These are phyloP conservation scores for Fusarium sp. DNA, from an alignment of 2,329 filamentous ascomycete genomes.

Conservation along the genomic window DNA sequence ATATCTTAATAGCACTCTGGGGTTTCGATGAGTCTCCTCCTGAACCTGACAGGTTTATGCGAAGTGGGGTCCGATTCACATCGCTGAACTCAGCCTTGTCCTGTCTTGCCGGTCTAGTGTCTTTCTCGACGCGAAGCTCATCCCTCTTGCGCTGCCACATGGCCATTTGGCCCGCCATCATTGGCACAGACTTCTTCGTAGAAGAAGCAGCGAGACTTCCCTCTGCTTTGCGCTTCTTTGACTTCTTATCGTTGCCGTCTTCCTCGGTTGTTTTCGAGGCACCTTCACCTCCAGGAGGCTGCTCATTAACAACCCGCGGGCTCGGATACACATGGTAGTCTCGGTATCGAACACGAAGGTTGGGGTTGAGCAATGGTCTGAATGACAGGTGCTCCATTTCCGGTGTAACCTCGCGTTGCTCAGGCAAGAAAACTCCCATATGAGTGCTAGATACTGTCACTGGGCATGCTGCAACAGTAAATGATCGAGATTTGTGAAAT, in stretches of 20 bases:
- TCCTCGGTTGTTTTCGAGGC: conserved; percentile 36
- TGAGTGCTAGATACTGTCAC: conserved; percentile 81
- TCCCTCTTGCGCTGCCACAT: conserved; percentile 58
- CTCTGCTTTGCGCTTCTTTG: conserved; percentile 67
- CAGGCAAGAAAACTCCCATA: conserved; percentile 84
- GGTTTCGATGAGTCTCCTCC: conserved; percentile 27
- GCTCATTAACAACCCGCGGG: conserved; percentile 67
- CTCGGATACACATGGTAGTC: conserved; percentile 78
- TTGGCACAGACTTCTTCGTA: conserved; percentile 53
- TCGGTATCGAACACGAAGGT: conserved; percentile 78
- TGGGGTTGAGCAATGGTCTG: conserved; percentile 73
- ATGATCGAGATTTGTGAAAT: conserved; percentile 76
- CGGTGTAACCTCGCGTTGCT: conserved; percentile 66
- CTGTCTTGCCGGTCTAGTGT: conserved; percentile 2
- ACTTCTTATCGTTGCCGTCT: conserved; percentile 51
- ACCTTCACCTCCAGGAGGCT: conserved; percentile 54
- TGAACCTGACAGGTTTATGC: conserved; percentile 33
- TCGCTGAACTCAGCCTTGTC: conserved; percentile 16
- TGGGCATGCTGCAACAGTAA: conserved; percentile 79
- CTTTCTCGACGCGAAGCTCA: conserved; percentile 49
- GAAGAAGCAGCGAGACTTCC: conserved; percentile 42
- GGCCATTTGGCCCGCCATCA: conserved; percentile 59
- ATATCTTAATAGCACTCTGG: conserved; percentile 47
- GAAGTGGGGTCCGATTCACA: conserved; percentile 37
- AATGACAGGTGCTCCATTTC: conserved; percentile 74